Evolutionary conservation across 2,329 filamentous ascomycete genomes (phyloP).

Genomic region (Trichoderma sp.): DNA sequence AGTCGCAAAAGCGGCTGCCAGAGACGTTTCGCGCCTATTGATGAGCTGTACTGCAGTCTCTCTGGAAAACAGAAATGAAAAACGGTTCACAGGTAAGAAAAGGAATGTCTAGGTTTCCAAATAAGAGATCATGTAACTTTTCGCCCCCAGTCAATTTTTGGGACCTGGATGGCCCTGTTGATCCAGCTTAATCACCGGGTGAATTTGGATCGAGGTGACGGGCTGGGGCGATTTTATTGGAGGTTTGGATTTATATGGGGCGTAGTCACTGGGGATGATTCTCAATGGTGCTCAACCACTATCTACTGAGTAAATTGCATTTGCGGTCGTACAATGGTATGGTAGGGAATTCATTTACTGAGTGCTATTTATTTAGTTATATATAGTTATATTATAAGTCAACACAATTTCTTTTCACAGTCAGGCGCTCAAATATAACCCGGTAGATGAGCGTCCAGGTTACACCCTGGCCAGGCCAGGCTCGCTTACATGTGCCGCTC

Average conservation of each 20-base stretch:
- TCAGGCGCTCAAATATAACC: not conserved
- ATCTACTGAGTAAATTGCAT: not conserved
- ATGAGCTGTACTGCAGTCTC: not conserved
- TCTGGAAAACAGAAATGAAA: not conserved
- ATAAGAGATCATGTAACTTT: not conserved
- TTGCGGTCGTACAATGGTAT: not conserved
- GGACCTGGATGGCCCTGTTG: conserved; percentile 16
- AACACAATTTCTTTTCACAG: not conserved
- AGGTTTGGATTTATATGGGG: conserved; percentile 7
- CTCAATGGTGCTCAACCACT: not conserved
- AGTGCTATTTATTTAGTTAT: not conserved
- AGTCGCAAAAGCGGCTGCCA: not conserved
- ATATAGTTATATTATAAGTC: not conserved
- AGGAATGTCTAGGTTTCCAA: not conserved
- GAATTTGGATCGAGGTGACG: conserved; percentile 25
- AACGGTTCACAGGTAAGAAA: not conserved
- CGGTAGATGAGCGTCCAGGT: not conserved
- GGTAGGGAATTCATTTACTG: not conserved
- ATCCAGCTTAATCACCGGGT: conserved; percentile 25
- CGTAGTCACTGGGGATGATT: not conserved
- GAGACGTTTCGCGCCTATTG: not conserved
- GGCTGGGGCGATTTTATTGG: conserved; percentile 26
- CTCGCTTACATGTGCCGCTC: not conserved
- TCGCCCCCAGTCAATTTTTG: not conserved
- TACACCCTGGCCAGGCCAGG: not conserved